Evolutionary conservation across 2,329 filamentous ascomycete species (phyloP), one percentile per base, ranked within the genome.

Genomic region (Ophiognomonia clavigignenti-juglandacearum): DNA sequence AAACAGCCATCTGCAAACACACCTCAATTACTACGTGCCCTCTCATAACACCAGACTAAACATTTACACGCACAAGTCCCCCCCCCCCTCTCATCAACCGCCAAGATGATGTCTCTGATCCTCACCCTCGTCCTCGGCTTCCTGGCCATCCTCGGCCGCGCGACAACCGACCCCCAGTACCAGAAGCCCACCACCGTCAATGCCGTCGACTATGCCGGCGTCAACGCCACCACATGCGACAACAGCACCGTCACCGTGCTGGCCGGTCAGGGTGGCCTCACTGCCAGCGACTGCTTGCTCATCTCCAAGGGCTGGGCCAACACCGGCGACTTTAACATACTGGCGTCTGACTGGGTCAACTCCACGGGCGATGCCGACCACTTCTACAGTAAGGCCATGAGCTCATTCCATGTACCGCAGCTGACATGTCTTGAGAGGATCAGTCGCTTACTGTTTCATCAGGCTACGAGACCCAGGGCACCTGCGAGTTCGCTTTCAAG

Each of bases 401-500:
- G 11, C 13, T 6, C 16, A n/a, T 6, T 14, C 14, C 9, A 6
- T 32, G 13, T 32, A 8, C 29, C 13, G 16, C 7, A 10, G 16
- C 6, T 29, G 16, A 20, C 29, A 31, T 6, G 9, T 8, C 6
- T 39, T 23, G 10, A n/a, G 8, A 22, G 14, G 19, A 39, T 22
- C 18, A 23, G 19, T 7, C 13, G 20, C 11, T 39, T 19, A 23
- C n/a, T n/a, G n/a, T 8, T 39, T 8, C 6, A 24, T 22, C 24
- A 43, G 41, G 22, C 6, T 43, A 43, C 22, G 36, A 5, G 13
- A 11, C n/a, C 8, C 14, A 26, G 9, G 42, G 47, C 31, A 45
- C 19, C 19, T 49, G 47, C 43, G 9, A 45, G 42, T 49, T 49
- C 16, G 47, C 42, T 3, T 40, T 49, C n/a, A 39, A 29, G 31